These are phyloP conservation scores for Asterella californica DNA, from an alignment of 225 moss, liverwort and hornwort genomes.

Conservation along the genomic window DNA sequence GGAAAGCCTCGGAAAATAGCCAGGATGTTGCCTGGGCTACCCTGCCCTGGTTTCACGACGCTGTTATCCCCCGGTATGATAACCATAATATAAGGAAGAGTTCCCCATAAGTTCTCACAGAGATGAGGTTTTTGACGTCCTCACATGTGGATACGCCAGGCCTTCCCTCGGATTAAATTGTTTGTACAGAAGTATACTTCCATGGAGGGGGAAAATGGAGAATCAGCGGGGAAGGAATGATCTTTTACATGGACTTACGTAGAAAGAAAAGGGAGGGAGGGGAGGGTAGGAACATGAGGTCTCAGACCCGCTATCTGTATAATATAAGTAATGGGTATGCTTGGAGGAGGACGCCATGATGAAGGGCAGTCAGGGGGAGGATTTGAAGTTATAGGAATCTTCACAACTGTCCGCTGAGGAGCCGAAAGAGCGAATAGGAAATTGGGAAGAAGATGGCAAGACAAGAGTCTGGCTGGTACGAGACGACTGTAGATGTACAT, in stretches of 20 bases:
- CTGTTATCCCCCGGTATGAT: background rate
- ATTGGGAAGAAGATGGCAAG: background rate
- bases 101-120: too few relatives aligned
- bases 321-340: too few relatives aligned
- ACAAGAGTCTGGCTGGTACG: slow-evolving; percentile 13
- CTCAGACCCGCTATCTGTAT: too few relatives aligned
- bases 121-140: too few relatives aligned
- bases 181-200: background rate
- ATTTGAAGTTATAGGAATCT: slow-evolving; percentile 12
- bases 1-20: background rate
- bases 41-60: background rate
- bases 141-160: too few relatives aligned
- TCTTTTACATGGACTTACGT: background rate
- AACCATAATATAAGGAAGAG: too few relatives aligned
- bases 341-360: too few relatives aligned
- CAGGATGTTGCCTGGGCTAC: background rate
- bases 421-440: slow-evolving; percentile 10
- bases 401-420: slow-evolving; percentile 10
- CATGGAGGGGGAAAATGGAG: background rate
- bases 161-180: background rate
- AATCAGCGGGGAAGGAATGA: background rate
- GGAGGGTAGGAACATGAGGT: too few relatives aligned
- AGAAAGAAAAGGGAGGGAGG: background rate
- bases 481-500: slow-evolving; percentile 7
- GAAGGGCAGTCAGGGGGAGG: slow-evolving; percentile 1